Evolutionary conservation across 192 early-diverging fungal species (phyloP), one percentile per base, ranked within the genome.

Genomic region (Coemansia sp.): DNA sequence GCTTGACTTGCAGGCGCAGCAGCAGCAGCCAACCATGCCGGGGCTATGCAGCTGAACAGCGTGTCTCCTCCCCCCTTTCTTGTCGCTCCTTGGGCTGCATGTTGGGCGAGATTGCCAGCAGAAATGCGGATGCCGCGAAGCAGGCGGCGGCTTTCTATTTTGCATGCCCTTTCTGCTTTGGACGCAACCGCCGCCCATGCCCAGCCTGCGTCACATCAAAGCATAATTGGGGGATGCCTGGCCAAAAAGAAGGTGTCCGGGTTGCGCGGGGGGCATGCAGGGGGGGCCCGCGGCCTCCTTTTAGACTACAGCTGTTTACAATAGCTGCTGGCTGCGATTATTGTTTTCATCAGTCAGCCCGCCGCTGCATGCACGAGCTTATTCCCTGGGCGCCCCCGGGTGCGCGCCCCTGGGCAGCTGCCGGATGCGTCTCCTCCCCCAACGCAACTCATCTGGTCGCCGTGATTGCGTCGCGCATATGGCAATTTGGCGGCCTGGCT

Each of bases 101-200:
- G 39, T 42, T 42, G 39, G 39, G 39, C 39, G 39, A 42, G 39
- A 42, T 42, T 42, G 39, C 39, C 39, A 42, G 39, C 39, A 42
- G 39, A 42, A 42, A 42, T 42, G 39, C 39, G 39, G 39, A 42
- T 42, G 39, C 39, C 39, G 39, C 39, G 8, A 8, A 32, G 11
- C 6, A 42, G 39, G 13, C 9, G 39, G 16, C 39, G 39, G 39
- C 39, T 42, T 42, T 42, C 50, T 52, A 28, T 52, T 28, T 52
- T 24, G 50, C 19, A 23, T 52, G 24, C 50, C 50, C 50, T 52
- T 52, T 52, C 24, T 52, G 50, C 50, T 52, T 42, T 42, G 5
- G 39, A 13, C 6, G 39, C 39, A 42, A 18, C 39, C 13, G 13
- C 39, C 39, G 39, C 39, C 14, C 16, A 42, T 42, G 39, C 39